These are phyloP conservation scores for Pleurotus eryngii DNA, from an alignment of 768 basidiomycete genomes.

Conservation along the genomic window DNA sequence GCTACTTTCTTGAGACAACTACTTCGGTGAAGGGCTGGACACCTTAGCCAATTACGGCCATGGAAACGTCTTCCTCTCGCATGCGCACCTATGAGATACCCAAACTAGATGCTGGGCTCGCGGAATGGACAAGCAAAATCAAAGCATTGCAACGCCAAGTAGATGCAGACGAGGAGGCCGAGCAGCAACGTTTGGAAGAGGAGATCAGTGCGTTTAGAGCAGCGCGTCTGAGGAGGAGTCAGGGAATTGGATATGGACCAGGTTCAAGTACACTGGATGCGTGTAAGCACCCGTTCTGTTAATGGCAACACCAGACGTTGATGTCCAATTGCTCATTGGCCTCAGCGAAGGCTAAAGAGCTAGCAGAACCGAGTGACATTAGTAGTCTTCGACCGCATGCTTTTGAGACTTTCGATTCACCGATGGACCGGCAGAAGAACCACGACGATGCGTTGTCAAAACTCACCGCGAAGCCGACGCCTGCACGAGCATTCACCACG, in stretches of 20 bases:
- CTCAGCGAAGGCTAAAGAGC: constrained; percentile 19
- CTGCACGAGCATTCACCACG: constrained; percentile 1
- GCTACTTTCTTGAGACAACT: no score
- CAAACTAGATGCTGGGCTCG: constrained; percentile 62
- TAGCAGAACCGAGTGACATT: constrained; percentile 18
- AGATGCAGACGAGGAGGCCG: constrained; percentile 76
- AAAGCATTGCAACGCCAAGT: constrained; percentile 78
- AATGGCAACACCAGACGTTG: background rate
- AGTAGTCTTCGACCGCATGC: constrained; percentile 12
- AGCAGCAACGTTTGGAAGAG: constrained; percentile 65
- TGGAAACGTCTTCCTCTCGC: constrained; percentile 9
- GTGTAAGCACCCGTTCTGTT: constrained; percentile 33
- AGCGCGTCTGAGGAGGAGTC: constrained; percentile 48
- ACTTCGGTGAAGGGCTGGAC: background rate
- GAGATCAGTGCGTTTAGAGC: constrained; percentile 57
- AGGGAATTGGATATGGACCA: constrained; percentile 28
- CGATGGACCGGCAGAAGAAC: constrained; percentile 33
- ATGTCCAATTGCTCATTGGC: background rate
- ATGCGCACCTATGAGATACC: constrained; percentile 34
- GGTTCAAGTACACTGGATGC: constrained; percentile 39
- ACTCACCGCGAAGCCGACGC: constrained; percentile 31
- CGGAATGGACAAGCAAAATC: constrained; percentile 81
- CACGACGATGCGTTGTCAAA: constrained; percentile 46
- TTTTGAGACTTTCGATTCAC: constrained; percentile 1
- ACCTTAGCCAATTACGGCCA: background rate